Conservation (phyloP, 306 rosid species). For the Gleditsia sinensis region DNA sequence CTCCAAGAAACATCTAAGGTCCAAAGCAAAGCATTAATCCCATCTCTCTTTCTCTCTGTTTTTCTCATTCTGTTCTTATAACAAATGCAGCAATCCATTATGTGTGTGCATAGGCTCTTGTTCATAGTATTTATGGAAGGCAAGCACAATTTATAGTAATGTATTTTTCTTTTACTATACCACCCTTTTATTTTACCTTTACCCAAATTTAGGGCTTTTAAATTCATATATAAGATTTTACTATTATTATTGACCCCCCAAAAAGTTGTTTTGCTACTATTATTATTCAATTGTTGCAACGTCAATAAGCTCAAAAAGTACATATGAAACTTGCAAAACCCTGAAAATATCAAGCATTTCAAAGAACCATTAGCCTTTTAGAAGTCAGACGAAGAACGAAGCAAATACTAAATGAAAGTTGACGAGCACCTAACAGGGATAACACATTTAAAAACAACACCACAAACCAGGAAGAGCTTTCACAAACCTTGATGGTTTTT, state of each 20-base stretch:
- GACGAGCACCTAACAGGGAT: neutral
- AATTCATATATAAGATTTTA: neutral
- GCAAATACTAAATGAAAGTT: neutral
- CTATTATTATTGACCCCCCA: no score
- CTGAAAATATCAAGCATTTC: neutral
- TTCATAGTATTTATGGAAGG: neutral
- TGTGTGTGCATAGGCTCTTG: neutral
- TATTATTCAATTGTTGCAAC: neutral
- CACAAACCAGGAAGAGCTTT: neutral
- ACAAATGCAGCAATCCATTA: neutral
- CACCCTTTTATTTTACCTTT: neutral
- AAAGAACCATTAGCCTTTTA: neutral
- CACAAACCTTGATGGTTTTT: neutral
- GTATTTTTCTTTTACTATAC: neutral
- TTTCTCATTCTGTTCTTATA: neutral
- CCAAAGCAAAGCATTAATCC: slow-evolving; percentile 27
- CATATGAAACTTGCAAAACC: neutral
- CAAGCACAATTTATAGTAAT: neutral
- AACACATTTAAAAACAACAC: neutral
- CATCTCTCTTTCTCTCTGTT: neutral
- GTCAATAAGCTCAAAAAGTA: neutral
- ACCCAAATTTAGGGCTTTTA: neutral
- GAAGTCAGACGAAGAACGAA: neutral
- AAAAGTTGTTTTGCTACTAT: no score
- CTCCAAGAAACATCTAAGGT: slow-evolving; percentile 22